Base-by-base conservation (phyloP, 169 alveolate genomes). In the Sarcocystis neurona region DNA sequence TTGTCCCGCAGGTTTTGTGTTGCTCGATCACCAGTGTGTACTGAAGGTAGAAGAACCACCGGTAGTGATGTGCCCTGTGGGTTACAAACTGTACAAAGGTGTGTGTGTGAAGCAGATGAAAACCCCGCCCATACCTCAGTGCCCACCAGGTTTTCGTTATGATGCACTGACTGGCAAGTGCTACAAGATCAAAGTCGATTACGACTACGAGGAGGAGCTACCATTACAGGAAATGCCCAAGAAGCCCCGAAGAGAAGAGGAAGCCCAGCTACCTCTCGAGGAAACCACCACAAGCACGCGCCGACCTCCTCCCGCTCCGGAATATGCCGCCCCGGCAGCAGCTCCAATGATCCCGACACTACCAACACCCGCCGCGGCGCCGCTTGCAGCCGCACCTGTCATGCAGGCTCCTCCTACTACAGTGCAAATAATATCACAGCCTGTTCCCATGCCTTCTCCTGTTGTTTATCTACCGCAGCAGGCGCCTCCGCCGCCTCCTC, bases 261-360 rank as follows among this genome's bases (percentile, higher is more conserved):
- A 84, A 39, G 89, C 89, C 2, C 84, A 60, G 32, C 88, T 84
- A 0, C 66, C 79, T 0, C 68, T 84, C 50, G 89, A 68, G 41
- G 89, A 84, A 63, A 84, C 89, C 74, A 84, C 89, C 10, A 84
- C 89, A 2, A 84, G 86, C 32, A 84, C 89, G 6, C 79, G 85
- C 1, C 48, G 86, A 0, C 89, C 89, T 0, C 41, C 75, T 27
- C 85, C 89, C 84, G 63, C 48, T n/a, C 75, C 37, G 37, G 87
- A 12, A 12, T 20, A 12, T 41, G 41, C 46, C 23, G 86, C 89
- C 32, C 15, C n/a, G 27, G 32, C n/a, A 10, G 87, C 89, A 15
- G 44, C 89, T 32, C 72, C 87, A 4, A 41, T 39, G 53, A n/a
- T n/a, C n/a, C n/a, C n/a, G n/a, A n/a, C n/a, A n/a, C n/a, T n/a